phyloP scores from a whole-genome alignment of 2,329 filamentous ascomycete species.

The Madurella mycetomatis region DNA sequence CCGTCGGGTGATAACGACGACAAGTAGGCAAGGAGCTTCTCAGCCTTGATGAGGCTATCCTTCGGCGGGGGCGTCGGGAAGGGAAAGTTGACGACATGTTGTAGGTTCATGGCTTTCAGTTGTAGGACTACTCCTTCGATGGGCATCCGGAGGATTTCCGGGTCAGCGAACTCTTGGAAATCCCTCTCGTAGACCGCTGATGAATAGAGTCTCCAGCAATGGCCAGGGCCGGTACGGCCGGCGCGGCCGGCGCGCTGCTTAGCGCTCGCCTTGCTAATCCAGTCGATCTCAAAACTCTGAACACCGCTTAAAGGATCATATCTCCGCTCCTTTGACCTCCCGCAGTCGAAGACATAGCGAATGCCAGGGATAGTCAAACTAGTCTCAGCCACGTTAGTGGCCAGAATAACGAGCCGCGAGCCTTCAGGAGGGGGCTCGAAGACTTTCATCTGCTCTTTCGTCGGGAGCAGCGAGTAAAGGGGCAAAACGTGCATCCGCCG shows the following conservation, averaged over 20 bases:
- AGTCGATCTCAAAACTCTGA: constrained; percentile 90
- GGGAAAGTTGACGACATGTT: constrained; percentile 87
- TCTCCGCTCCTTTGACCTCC: constrained; percentile 84
- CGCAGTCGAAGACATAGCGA: constrained; percentile 92
- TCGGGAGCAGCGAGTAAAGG: constrained; percentile 87
- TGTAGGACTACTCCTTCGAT: constrained; percentile 91
- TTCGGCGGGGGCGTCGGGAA: constrained; percentile 88
- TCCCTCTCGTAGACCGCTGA: constrained; percentile 90
- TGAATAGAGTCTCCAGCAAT: constrained; percentile 92
- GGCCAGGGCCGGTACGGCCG: constrained; percentile 89
- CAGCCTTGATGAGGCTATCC: constrained; percentile 71
- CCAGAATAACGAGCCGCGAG: constrained; percentile 79
- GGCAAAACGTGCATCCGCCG: constrained; percentile 84
- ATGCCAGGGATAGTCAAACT: constrained; percentile 95
- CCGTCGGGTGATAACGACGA: constrained; percentile 70
- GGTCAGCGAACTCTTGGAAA: constrained; percentile 79
- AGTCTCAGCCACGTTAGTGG: constrained; percentile 96
- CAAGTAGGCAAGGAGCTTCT: constrained; percentile 80
- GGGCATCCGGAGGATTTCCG: constrained; percentile 85
- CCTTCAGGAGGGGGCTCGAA: constrained; percentile 82
- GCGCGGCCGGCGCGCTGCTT: constrained; percentile 89
- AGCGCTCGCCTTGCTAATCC: constrained; percentile 97
- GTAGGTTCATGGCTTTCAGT: constrained; percentile 89
- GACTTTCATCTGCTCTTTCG: constrained; percentile 83
- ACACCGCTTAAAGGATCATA: constrained; percentile 87